These are phyloP conservation scores for Metschnikowia sp. DNA, from an alignment of 805 yeast genomes.

Conservation along the genomic window DNA sequence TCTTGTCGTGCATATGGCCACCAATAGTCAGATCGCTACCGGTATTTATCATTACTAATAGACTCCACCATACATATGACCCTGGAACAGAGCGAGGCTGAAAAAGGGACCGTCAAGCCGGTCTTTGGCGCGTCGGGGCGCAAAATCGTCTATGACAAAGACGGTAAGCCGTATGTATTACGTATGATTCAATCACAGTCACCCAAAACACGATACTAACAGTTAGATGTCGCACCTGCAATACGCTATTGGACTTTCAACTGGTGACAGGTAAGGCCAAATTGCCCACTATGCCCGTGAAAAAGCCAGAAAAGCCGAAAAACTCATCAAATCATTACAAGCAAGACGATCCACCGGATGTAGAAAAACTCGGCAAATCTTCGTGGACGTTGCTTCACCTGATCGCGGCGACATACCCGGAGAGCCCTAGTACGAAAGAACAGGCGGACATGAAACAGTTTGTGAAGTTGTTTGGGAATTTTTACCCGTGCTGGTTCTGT, in stretches of 20 bases:
- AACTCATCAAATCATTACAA: constrained; percentile 20
- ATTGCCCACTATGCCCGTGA: constrained; percentile 3
- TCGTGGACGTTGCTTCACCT: constrained; percentile 93
- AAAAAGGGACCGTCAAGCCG: constrained; percentile 26
- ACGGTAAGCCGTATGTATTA: constrained; percentile 85
- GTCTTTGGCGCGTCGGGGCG: constrained; percentile 58
- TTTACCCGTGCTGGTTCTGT: constrained; percentile 94
- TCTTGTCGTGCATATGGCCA: constrained; percentile 3
- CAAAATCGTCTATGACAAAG: constrained; percentile 72
- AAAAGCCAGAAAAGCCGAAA: neutral
- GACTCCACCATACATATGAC: neutral
- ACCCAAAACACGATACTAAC: constrained; percentile 3
- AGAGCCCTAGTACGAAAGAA: constrained; percentile 53
- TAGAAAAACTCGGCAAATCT: constrained; percentile 70
- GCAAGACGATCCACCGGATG: constrained; percentile 82
- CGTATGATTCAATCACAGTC: neutral
- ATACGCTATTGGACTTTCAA: constrained; percentile 75
- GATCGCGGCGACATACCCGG: constrained; percentile 87
- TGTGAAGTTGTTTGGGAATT: constrained; percentile 62
- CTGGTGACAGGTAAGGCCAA: constrained; percentile 40
- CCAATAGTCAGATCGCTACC: constrained; percentile 1
- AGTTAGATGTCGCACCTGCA: constrained; percentile 80
- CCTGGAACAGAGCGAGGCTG: neutral
- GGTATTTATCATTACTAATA: neutral
- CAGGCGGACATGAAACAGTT: constrained; percentile 73